A percentile compares a stretch with the other conserved stretches of the same genome.
These are phyloP conservation scores for Trypanosoma vivax DNA, from an alignment of 208 protist species.

Conservation along the genomic window DNA sequence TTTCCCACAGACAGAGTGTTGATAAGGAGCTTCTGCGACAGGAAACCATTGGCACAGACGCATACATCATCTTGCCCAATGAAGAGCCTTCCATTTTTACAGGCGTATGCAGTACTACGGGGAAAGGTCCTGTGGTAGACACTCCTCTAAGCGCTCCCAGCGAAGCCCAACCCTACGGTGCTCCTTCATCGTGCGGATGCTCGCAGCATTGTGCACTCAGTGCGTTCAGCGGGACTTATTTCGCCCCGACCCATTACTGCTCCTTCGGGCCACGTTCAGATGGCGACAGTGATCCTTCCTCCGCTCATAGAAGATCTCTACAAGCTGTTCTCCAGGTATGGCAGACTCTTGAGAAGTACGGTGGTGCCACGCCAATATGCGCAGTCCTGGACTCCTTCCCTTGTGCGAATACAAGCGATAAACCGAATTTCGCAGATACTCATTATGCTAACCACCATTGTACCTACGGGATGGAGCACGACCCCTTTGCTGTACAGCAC, in stretches of 20 bases:
- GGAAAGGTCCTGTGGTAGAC: neutral
- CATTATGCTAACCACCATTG: neutral
- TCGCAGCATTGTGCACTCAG: no score
- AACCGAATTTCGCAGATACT: neutral
- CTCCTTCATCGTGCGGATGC: no score
- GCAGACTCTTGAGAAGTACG: slow-evolving; percentile 3
- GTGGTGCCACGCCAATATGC: slow-evolving; percentile 12
- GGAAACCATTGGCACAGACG: slow-evolving; percentile 19
- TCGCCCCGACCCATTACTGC: neutral
- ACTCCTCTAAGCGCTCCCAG: neutral
- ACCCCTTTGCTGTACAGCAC: neutral
- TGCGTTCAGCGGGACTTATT: no score
- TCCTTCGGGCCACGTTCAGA: neutral
- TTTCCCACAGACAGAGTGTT: slow-evolving; percentile 5
- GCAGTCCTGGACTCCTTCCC: slow-evolving; percentile 6
- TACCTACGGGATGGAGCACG: neutral
- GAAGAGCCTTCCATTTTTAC: neutral
- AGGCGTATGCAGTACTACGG: neutral
- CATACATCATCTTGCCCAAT: slow-evolving; percentile 14
- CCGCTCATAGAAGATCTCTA: neutral
- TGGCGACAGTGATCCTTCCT: neutral
- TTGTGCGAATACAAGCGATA: neutral
- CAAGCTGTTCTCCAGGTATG: slow-evolving; percentile 5
- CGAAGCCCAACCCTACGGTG: no score
- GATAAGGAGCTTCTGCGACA: slow-evolving; percentile 10